These are phyloP conservation scores for Fusarium kyushuense DNA, from an alignment of 2,329 filamentous ascomycete genomes.

Conservation along the genomic window DNA sequence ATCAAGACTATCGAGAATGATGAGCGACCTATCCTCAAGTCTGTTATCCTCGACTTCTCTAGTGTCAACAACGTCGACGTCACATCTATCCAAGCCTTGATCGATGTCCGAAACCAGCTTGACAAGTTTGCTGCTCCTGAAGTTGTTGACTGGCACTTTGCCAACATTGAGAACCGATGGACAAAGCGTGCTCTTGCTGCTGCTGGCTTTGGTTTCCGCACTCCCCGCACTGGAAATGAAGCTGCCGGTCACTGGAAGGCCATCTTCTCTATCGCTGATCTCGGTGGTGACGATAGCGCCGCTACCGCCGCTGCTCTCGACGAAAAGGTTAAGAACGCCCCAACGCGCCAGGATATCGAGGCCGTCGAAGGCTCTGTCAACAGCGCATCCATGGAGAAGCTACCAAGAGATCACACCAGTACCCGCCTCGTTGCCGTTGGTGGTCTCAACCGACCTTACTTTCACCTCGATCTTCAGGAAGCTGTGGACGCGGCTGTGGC, in stretches of 20 bases:
- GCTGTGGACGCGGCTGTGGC: slow-evolving; percentile 60
- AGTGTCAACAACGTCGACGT: slow-evolving; percentile 68
- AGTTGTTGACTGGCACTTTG: slow-evolving; percentile 64
- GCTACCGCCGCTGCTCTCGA: slow-evolving; percentile 67
- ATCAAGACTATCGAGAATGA: slow-evolving; percentile 49
- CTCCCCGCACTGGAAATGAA: slow-evolving; percentile 46
- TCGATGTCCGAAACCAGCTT: slow-evolving; percentile 66
- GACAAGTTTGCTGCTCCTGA: slow-evolving; percentile 63
- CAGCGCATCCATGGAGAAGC: slow-evolving; percentile 46
- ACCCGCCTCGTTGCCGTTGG: slow-evolving; percentile 55
- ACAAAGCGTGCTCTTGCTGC: slow-evolving; percentile 66
- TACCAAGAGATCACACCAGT: slow-evolving; percentile 47
- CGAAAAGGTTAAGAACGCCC: slow-evolving; percentile 60
- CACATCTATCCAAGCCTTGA: slow-evolving; percentile 65
- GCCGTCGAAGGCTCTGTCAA: slow-evolving; percentile 42
- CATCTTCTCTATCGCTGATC: slow-evolving; percentile 92
- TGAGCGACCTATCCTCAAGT: slow-evolving; percentile 64
- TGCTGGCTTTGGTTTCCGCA: slow-evolving; percentile 64
- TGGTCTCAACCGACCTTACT: slow-evolving; percentile 64
- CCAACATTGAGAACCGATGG: slow-evolving; percentile 66
- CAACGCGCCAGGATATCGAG: slow-evolving; percentile 48
- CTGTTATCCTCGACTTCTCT: slow-evolving; percentile 68
- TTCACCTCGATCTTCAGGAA: slow-evolving; percentile 64
- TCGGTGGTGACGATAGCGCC: slow-evolving; percentile 78
- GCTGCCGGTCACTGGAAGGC: slow-evolving; percentile 67